Conservation (phyloP, 805 yeast genomes). For the Starmerella apis region DNA sequence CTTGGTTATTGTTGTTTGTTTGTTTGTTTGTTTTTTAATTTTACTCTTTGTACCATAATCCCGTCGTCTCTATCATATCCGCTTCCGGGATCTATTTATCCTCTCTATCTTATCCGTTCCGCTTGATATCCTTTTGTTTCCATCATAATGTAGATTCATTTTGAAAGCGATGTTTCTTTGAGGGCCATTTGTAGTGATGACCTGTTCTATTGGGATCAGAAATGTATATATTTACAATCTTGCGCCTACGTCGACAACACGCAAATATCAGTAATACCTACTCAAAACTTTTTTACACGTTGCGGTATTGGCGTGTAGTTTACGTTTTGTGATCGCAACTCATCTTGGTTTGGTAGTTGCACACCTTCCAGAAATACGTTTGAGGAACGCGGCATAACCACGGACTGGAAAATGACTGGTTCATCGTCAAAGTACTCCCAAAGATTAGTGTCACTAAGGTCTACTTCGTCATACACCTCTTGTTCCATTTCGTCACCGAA, state of each 20-base stretch:
- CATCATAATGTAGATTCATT: too few species aligned
- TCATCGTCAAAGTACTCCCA: slow-evolving; percentile 18
- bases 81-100: too few species aligned
- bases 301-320: slow-evolving; percentile 20
- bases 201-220: neutral
- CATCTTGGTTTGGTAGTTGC: neutral
- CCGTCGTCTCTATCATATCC: too few species aligned
- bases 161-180: too few species aligned
- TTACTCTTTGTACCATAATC: too few species aligned
- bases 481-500: slow-evolving; percentile 13
- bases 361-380: slow-evolving; percentile 14
- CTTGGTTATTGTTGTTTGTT: too few species aligned
- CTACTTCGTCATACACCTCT: slow-evolving; percentile 17
- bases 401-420: slow-evolving; percentile 9
- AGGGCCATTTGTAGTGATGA: too few species aligned
- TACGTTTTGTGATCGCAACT: slow-evolving; percentile 14
- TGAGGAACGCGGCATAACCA: slow-evolving; percentile 15
- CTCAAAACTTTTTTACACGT: slow-evolving; percentile 9
- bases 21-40: too few species aligned
- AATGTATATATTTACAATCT: neutral
- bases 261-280: neutral
- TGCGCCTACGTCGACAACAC: neutral
- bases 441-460: slow-evolving; percentile 11
- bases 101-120: too few species aligned
- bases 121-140: too few species aligned